Evolutionary conservation across 164 flowering plant species (phyloP).

Genomic region (Vitis rupestris): DNA sequence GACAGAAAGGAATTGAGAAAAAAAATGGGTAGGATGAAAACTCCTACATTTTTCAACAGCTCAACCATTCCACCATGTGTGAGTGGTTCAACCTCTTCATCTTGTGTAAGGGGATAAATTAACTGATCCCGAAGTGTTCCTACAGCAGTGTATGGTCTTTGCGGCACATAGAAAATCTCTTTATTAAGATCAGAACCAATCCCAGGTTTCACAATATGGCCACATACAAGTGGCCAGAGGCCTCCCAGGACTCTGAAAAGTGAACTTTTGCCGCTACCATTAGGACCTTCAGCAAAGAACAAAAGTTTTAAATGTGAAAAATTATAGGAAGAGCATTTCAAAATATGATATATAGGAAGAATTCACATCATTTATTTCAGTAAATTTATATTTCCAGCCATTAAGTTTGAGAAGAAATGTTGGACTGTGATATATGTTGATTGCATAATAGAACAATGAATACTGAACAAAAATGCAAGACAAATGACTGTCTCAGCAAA

Average conservation of each 20-base stretch:
- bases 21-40: background rate
- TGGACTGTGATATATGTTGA: too few relatives aligned
- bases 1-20: conserved; percentile 4
- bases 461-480: too few relatives aligned
- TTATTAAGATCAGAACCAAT: conserved; percentile 96
- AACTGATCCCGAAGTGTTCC: conserved; percentile 98
- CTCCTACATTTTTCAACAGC: conserved; percentile 81
- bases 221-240: conserved; percentile 96
- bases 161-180: conserved; percentile 99
- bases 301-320: background rate
- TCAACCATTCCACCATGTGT: conserved; percentile 80
- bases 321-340: too few relatives aligned
- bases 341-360: too few relatives aligned
- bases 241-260: conserved; percentile 98
- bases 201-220: conserved; percentile 95
- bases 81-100: conserved; percentile 76
- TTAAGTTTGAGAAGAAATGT: too few relatives aligned
- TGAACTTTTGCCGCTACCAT: conserved; percentile 99
- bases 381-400: too few relatives aligned
- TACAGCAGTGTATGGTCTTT: conserved; percentile 95
- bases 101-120: conserved; percentile 91
- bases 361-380: too few relatives aligned
- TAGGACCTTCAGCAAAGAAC: conserved; percentile 65
- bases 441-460: too few relatives aligned
- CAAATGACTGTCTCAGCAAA: too few relatives aligned